Percentiles rank a stretch among this genome's conserved stretches.
These are phyloP conservation scores for Flaveria brownii DNA, from an alignment of 129 eudicot species.

Conservation along the genomic window DNA sequence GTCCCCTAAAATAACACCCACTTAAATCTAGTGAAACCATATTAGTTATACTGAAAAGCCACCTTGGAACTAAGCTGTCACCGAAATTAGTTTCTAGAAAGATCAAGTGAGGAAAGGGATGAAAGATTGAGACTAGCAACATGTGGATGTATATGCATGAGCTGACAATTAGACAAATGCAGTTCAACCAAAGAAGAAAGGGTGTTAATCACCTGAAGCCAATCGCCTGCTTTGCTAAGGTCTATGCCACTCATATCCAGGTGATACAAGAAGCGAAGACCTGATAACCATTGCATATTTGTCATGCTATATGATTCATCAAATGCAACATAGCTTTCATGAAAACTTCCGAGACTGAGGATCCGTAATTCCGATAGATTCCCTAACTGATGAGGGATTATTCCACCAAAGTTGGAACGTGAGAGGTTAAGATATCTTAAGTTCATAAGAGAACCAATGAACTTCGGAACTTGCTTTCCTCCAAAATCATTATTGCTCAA, in stretches of 20 bases:
- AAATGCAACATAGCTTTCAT: background rate
- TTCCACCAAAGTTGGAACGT: background rate
- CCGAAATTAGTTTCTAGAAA: background rate
- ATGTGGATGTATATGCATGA: constrained; percentile 1
- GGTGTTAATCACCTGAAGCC: constrained; percentile 1
- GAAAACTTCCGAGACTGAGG: background rate
- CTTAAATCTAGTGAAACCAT: background rate
- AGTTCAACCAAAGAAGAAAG: background rate
- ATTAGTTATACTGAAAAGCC: background rate
- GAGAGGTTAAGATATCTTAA: constrained; percentile 26
- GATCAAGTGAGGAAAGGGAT: constrained; percentile 5
- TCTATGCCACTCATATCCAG: background rate
- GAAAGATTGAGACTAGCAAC: constrained; percentile 2
- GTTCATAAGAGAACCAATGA: constrained; percentile 5
- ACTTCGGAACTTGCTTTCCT: constrained; percentile 8
- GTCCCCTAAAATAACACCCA: background rate
- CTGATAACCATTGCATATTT: constrained; percentile 9
- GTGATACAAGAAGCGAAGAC: constrained; percentile 11
- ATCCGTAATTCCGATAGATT: background rate
- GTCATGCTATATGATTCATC: background rate
- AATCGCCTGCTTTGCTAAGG: constrained; percentile 2
- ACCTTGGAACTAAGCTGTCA: background rate
- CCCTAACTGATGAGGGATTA: constrained; percentile 1
- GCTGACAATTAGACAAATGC: background rate
- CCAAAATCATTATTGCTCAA: constrained; percentile 19